Base-by-base conservation (phyloP, 306 rosid species). In the Vigna radiata region DNA sequence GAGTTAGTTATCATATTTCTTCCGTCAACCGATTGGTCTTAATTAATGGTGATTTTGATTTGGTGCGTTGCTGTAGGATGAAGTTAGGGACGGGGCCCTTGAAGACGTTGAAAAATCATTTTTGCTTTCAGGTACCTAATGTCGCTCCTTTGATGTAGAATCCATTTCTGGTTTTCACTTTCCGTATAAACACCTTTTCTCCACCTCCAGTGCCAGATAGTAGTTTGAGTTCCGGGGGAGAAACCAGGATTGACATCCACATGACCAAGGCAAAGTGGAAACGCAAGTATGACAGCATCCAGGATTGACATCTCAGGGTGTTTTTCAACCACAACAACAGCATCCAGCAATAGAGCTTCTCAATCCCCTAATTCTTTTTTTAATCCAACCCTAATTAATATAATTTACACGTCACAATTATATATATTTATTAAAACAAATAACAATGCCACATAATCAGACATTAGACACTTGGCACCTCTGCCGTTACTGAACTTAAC, bases 251-350 rank as follows among this genome's bases (percentile, higher is more conserved):
- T 33, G 82, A 77, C 36, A 65, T 29, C 36, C 79, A 70, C 76
- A 77, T 72, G 65, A 60, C 59, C 23, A 77, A 72, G 67, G 76
- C 52, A 27, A 58, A 82, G 71, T 82, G 86, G 86, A 82, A 82
- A 60, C 86, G 82, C 83, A 82, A 82, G 86, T 82, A 76, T 49
- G 77, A 43, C 33, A 67, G n/a, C n/a, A n/a, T n/a, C n/a, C n/a
- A n/a, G n/a, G n/a, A n/a, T n/a, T n/a, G n/a, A n/a, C n/a, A n/a
- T n/a, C n/a, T n/a, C n/a, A n/a, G n/a, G n/a, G n/a, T n/a, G n/a
- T n/a, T n/a, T n/a, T n/a, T n/a, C n/a, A n/a, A n/a, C n/a, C n/a
- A n/a, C n/a, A n/a, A n/a, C n/a, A n/a, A n/a, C n/a, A n/a, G n/a
- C n/a, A n/a, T n/a, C n/a, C n/a, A n/a, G n/a, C n/a, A n/a, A n/a